phyloP scores from a whole-genome alignment of 2,329 filamentous ascomycete species.

The Aspergillus transmontanensis region DNA sequence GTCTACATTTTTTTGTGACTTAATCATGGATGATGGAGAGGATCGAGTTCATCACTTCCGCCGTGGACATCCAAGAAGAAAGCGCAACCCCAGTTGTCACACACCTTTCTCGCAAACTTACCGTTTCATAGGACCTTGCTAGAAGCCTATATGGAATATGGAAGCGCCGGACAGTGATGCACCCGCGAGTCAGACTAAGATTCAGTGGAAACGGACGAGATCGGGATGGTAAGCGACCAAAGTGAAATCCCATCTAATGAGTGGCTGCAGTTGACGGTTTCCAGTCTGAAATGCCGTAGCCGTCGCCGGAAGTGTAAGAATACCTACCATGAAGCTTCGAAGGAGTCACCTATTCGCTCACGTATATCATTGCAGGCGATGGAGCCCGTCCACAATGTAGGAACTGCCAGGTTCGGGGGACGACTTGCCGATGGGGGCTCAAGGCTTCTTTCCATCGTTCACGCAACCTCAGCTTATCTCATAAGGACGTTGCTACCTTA shows the following conservation, averaged over 20 bases:
- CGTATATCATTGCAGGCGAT: neutral
- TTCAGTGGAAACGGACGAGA: neutral
- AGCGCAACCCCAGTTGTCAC: neutral
- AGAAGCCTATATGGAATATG: neutral
- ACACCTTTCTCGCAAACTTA: neutral
- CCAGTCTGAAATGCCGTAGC: neutral
- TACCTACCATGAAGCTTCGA: neutral
- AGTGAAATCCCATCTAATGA: neutral
- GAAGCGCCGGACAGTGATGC: neutral
- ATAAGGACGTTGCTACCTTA: neutral
- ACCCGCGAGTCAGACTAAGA: neutral
- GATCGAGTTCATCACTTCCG: too few relatives aligned
- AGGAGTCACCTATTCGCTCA: neutral
- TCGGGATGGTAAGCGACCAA: neutral
- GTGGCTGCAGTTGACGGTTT: neutral
- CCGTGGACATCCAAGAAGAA: neutral
- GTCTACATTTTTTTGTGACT: neutral
- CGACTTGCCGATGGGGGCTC: neutral
- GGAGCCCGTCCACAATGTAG: neutral
- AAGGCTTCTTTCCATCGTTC: neutral
- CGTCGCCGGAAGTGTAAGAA: neutral
- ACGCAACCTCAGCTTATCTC: neutral
- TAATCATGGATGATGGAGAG: too few relatives aligned
- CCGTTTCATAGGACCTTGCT: neutral
- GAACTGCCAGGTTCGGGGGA: neutral